Evolutionary conservation across 257 asterid species (phyloP).

Genomic region (Cordia subcordata): DNA sequence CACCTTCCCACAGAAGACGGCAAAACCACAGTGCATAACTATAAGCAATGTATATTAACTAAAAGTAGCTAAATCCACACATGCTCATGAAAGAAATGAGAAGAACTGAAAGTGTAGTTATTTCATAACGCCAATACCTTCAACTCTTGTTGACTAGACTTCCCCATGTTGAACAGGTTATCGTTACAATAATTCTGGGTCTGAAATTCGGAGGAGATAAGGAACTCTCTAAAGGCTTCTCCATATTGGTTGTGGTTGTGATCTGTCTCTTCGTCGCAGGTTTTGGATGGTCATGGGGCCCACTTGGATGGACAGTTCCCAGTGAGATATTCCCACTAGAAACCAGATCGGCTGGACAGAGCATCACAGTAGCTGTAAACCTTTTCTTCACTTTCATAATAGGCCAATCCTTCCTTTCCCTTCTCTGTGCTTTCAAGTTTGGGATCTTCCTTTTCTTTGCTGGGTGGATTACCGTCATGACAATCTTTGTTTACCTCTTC

Average conservation of each 20-base stretch:
- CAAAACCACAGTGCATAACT: too few species aligned
- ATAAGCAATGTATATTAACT: too few species aligned
- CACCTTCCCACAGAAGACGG: too few species aligned
- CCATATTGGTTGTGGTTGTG: constrained; percentile 52
- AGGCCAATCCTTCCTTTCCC: constrained; percentile 70
- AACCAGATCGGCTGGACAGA: constrained; percentile 85
- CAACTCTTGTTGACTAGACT: background rate
- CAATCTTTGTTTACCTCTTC: constrained; percentile 55
- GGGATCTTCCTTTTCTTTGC: constrained; percentile 84
- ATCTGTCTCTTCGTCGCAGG: constrained; percentile 72
- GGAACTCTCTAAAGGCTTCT: constrained; percentile 53
- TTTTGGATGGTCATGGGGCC: constrained; percentile 95
- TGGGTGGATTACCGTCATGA: constrained; percentile 77
- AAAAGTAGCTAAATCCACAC: too few species aligned
- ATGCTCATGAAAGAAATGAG: background rate
- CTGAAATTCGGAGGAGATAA: constrained; percentile 47
- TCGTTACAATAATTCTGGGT: constrained; percentile 55
- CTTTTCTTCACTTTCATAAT: constrained; percentile 68
- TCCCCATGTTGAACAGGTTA: constrained; percentile 30
- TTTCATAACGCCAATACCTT: background rate
- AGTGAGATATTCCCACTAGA: constrained; percentile 90
- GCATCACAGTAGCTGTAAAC: constrained; percentile 78
- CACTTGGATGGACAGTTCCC: constrained; percentile 89
- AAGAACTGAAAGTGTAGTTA: background rate
- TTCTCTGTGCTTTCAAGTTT: constrained; percentile 65